Base-by-base conservation (phyloP, 164 flowering plant species). In the Aristolochia californica region DNA sequence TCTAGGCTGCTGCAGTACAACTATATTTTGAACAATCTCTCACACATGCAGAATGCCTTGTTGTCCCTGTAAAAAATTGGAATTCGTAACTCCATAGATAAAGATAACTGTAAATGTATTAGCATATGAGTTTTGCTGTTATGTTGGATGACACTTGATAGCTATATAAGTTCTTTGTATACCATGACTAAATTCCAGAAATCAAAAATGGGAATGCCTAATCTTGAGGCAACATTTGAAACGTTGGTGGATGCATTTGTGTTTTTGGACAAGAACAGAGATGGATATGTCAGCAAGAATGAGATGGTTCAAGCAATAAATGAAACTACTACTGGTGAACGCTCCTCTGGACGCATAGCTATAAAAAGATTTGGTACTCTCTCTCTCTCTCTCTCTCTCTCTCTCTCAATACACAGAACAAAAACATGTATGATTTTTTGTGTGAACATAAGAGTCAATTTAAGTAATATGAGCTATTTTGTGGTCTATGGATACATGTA, bases 201-300 rank as follows among this genome's bases (percentile, higher is more conserved):
- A 80, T 73, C 80, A 16, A 58, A 71, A 38, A 75, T 85, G 75
- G 95, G 87, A 22, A 72, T 87, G 78, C 95, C 91, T 34, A 62
- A 80, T 62, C 72, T 89, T 68, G 97, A 88, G 70, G 72, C 77
- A 15, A 83, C 97, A n/a, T 87, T 93, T 60, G 87, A 87, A 66
- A 78, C 84, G n/a, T 48, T 93, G 75, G 95, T 93, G 2, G 83
- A 88, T 71, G 80, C 98, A 56, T 93, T 93, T 72, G 94, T 79
- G 64, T 93, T 93, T 71, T 66, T 93, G 73, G 98, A 93, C 81
- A 83, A 85, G 81, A 87, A 93, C 67, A 83, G 81, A 72, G 94
- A 93, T 66, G 98, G 98, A 2, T 81, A 84, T 76, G 98, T 93
- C 22, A 88, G 98, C 83, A 87, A 74, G 80, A 78, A 58, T 53